A percentile compares a stretch with the other conserved stretches of the same genome.
phyloP scores from a whole-genome alignment of 208 protist species.

The Crithidia brevicula region DNA sequence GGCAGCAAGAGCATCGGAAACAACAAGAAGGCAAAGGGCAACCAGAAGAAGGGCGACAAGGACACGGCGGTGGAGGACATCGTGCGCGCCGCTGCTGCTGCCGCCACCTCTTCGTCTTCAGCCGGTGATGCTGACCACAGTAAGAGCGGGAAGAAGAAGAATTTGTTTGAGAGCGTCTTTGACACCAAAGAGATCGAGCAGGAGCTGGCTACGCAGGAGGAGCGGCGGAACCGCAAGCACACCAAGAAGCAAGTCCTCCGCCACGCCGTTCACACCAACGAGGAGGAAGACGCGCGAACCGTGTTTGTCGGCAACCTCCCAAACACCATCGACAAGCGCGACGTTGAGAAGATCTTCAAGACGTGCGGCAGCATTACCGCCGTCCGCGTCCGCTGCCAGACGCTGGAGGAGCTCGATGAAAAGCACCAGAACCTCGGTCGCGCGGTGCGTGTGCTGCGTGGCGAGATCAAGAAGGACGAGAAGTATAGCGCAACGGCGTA shows the following conservation, averaged over 20 bases:
- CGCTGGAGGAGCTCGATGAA: constrained; percentile 50
- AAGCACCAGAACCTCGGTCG: constrained; percentile 65
- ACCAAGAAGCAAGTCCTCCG: constrained; percentile 67
- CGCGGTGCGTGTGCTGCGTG: constrained; percentile 84
- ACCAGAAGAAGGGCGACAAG: constrained; percentile 15
- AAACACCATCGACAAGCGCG: constrained; percentile 75
- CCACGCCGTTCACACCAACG: constrained; percentile 80
- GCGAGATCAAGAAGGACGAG: constrained; percentile 84
- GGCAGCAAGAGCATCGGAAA: not conserved
- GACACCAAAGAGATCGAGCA: constrained; percentile 41
- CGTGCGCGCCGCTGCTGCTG: constrained; percentile 11
- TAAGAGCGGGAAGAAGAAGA: constrained; percentile 2
- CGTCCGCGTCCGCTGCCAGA: constrained; percentile 81
- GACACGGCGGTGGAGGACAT: constrained; percentile 20
- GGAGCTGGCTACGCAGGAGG: constrained; percentile 33
- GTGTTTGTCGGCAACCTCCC: constrained; percentile 91
- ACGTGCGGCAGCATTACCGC: constrained; percentile 75
- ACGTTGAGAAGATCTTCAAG: constrained; percentile 83
- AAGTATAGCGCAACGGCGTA: constrained; percentile 84
- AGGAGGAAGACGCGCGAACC: constrained; percentile 88
- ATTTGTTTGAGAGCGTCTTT: constrained; percentile 59
- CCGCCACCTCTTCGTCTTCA: constrained; percentile 7
- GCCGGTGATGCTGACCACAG: not conserved
- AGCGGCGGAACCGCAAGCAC: constrained; percentile 39
- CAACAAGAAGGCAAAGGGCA: constrained; percentile 6